phyloP scores from a whole-genome alignment of 2,329 filamentous ascomycete genomes.

The Pyrenophora teres region DNA sequence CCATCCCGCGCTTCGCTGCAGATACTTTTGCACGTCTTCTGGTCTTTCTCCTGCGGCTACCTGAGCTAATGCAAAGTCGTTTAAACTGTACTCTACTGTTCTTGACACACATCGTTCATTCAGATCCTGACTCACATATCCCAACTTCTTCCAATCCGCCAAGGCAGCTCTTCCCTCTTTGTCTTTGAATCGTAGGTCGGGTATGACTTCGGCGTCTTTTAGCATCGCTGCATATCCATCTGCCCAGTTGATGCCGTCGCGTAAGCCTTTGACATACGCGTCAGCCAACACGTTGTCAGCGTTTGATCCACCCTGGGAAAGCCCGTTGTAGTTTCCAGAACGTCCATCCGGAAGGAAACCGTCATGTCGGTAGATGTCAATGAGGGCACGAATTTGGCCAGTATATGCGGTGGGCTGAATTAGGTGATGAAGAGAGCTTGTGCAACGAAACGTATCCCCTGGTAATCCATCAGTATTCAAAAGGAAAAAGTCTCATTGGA shows the following conservation, averaged over 20 bases:
- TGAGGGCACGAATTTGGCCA: constrained; percentile 67
- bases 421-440: constrained; percentile 63
- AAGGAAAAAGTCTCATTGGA: too few relatives aligned
- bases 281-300: constrained; percentile 73
- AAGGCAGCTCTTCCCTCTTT: constrained; percentile 71
- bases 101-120: constrained; percentile 42
- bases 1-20: constrained; percentile 40
- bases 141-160: constrained; percentile 67
- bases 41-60: constrained; percentile 46
- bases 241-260: constrained; percentile 66
- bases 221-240: constrained; percentile 72
- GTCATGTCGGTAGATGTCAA: constrained; percentile 69
- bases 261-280: constrained; percentile 70
- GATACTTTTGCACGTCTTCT: constrained; percentile 43
- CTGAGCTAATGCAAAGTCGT: constrained; percentile 48
- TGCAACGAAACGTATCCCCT: constrained; percentile 66
- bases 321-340: constrained; percentile 70
- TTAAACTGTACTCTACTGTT: constrained; percentile 48
- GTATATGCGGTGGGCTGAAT: constrained; percentile 67
- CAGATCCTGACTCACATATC: constrained; percentile 57
- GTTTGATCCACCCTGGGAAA: constrained; percentile 70
- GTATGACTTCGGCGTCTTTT: constrained; percentile 66
- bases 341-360: constrained; percentile 69
- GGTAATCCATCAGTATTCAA: constrained; percentile 45
- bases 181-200: constrained; percentile 56